Percentiles rank a stretch among this genome's conserved stretches.
These are phyloP conservation scores for Nemania bipapillata DNA, from an alignment of 2,329 filamentous ascomycete species.

Conservation along the genomic window DNA sequence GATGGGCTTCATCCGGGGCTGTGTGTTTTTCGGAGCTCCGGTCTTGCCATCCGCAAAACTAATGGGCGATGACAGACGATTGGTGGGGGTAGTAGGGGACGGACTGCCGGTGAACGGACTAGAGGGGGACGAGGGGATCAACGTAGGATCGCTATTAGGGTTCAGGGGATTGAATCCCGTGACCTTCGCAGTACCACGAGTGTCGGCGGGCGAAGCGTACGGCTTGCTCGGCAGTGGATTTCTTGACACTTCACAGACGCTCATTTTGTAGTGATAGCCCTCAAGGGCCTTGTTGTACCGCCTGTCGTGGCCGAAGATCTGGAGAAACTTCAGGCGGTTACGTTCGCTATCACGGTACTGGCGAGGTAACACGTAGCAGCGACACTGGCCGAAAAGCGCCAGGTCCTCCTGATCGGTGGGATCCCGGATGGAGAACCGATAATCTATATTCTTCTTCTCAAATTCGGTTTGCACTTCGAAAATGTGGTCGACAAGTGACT, in stretches of 20 bases:
- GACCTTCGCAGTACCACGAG: constrained; percentile 56
- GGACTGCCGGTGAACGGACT: constrained; percentile 32
- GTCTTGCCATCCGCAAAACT: constrained; percentile 11
- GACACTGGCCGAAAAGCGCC: constrained; percentile 35
- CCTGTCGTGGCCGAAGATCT: constrained; percentile 45
- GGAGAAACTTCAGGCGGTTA: constrained; percentile 58
- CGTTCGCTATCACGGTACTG: constrained; percentile 47
- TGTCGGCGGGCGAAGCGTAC: constrained; percentile 60
- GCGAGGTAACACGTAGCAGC: constrained; percentile 43
- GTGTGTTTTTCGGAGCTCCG: constrained; percentile 15
- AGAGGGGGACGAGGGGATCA: constrained; percentile 38
- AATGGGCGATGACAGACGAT: constrained; percentile 24
- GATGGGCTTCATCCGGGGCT: constrained; percentile 63
- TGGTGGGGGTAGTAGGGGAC: constrained; percentile 37
- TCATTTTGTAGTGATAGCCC: constrained; percentile 55
- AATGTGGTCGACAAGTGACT: constrained; percentile 38
- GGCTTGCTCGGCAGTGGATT: constrained; percentile 58
- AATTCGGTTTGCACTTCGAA: constrained; percentile 37
- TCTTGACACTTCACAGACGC: constrained; percentile 62
- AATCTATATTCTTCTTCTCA: constrained; percentile 35
- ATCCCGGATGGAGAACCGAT: constrained; percentile 24
- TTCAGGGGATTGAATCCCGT: constrained; percentile 55
- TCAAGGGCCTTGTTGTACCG: constrained; percentile 44
- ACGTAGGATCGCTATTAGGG: constrained; percentile 52
- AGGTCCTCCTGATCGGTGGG: constrained; percentile 27